These are phyloP conservation scores for Lycium barbarum DNA, from an alignment of 257 asterid species.

Conservation along the genomic window DNA sequence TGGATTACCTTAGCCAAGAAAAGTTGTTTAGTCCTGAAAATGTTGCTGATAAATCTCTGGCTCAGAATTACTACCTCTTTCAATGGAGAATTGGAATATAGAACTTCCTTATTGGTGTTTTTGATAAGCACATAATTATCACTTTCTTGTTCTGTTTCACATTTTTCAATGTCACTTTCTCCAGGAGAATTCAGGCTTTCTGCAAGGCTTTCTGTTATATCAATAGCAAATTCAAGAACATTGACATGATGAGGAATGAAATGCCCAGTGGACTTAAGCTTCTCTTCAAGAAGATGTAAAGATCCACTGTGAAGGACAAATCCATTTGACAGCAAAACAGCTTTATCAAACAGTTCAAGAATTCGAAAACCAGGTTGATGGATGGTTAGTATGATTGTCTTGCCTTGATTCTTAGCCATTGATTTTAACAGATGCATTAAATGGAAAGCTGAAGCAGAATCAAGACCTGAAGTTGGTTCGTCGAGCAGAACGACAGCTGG, in stretches of 20 bases:
- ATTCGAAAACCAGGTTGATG: conserved; percentile 87
- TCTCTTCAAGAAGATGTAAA: conserved; percentile 56
- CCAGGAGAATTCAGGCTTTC: conserved; percentile 44
- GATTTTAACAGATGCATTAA: conserved; percentile 58
- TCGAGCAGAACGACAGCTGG: conserved; percentile 76
- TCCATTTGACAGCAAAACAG: conserved; percentile 61
- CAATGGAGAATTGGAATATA: conserved; percentile 51
- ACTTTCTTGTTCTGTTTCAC: conserved; percentile 34
- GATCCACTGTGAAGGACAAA: conserved; percentile 68
- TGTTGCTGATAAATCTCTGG: conserved; percentile 63
- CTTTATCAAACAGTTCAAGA: conserved; percentile 67
- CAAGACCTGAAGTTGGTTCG: conserved; percentile 91
- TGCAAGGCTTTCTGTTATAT: conserved; percentile 47
- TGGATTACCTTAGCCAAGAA: conserved; percentile 63
- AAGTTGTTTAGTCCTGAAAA: conserved; percentile 70
- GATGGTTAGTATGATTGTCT: conserved; percentile 70
- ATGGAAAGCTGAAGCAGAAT: conserved; percentile 76
- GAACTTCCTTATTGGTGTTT: conserved; percentile 21
- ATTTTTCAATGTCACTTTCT: conserved; percentile 39
- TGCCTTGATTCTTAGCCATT: conserved; percentile 61
- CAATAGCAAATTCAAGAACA: conserved; percentile 78
- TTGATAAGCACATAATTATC: neutral
- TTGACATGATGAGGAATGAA: conserved; percentile 68
- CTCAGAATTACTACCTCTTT: conserved; percentile 60
- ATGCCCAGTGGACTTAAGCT: conserved; percentile 52